Percentiles rank a stretch among this genome's conserved stretches.
These are phyloP conservation scores for Colletotrichum neosansevieriae DNA, from an alignment of 2,329 filamentous ascomycete genomes.

Conservation along the genomic window DNA sequence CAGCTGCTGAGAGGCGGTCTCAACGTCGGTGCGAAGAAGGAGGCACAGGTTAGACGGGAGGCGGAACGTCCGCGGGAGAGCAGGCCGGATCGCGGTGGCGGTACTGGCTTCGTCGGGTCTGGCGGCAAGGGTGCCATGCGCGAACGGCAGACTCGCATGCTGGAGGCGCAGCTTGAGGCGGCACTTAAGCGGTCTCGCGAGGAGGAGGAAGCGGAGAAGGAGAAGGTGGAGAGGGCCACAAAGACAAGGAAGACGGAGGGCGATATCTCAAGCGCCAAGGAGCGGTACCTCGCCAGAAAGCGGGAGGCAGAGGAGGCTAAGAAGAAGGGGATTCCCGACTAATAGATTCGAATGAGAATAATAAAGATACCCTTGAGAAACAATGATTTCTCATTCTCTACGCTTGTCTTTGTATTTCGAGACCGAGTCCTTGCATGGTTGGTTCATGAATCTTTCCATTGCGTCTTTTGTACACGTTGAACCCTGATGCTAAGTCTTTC, in stretches of 20 bases:
- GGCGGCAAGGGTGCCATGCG: conserved; percentile 75
- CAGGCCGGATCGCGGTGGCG: conserved; percentile 28
- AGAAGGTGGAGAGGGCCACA: conserved; percentile 71
- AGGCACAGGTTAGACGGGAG: conserved; percentile 52
- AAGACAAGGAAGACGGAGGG: conserved; percentile 84
- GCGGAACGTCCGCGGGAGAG: conserved; percentile 41
- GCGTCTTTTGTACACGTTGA: conserved; percentile 18
- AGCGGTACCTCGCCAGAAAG: conserved; percentile 84
- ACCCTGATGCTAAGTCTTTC: conserved; percentile 7
- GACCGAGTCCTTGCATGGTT: neutral
- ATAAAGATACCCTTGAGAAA: conserved; percentile 46
- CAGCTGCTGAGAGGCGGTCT: conserved; percentile 81
- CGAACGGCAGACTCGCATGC: conserved; percentile 82
- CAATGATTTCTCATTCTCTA: conserved; percentile 16
- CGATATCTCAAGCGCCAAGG: conserved; percentile 82
- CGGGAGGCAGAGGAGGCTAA: conserved; percentile 78
- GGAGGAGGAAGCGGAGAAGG: conserved; percentile 71
- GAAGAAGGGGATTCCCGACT: conserved; percentile 57
- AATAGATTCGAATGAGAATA: conserved; percentile 26
- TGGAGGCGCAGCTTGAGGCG: conserved; percentile 81
- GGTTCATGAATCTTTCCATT: neutral
- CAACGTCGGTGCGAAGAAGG: conserved; percentile 76
- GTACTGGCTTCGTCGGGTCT: conserved; percentile 55
- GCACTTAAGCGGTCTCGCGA: conserved; percentile 78
- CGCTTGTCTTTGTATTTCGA: neutral